Evolutionary conservation across 2,329 filamentous ascomycete genomes (phyloP).

Genomic region (Acarospora socialis): DNA sequence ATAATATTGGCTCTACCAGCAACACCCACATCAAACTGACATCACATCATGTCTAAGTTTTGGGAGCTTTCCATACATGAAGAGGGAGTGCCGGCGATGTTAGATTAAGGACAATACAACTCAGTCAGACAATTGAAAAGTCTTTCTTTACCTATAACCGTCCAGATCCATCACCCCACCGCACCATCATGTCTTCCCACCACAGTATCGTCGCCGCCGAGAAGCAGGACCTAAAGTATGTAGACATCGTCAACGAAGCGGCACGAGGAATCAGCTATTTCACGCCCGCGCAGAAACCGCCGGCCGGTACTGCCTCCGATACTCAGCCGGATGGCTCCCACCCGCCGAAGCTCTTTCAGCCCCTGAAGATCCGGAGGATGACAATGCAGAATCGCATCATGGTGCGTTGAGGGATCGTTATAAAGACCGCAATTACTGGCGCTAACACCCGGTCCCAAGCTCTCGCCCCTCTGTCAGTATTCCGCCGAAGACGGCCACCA

Average conservation of each 20-base stretch:
- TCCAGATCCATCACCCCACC: no score
- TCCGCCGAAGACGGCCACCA: conserved; percentile 55
- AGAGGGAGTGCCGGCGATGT: no score
- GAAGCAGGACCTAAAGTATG: conserved; percentile 9
- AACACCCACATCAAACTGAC: no score
- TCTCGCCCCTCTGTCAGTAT: conserved; percentile 54
- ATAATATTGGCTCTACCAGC: no score
- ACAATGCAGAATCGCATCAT: conserved; percentile 55
- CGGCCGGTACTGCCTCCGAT: conserved; percentile 16
- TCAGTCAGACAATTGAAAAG: no score
- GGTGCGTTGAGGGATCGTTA: conserved; percentile 19
- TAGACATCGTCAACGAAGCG: conserved; percentile 10
- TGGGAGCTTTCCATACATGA: no score
- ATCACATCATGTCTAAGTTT: no score
- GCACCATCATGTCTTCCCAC: conserved; percentile 5
- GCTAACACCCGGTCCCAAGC: conserved; percentile 17
- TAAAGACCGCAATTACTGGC: background rate
- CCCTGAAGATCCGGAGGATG: conserved; percentile 42
- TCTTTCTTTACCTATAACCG: no score
- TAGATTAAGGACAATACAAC: no score
- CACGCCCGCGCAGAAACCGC: conserved; percentile 11
- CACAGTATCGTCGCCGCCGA: conserved; percentile 11
- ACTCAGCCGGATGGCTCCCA: conserved; percentile 27
- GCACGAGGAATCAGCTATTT: conserved; percentile 12
- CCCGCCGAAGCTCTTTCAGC: conserved; percentile 43